Percentiles rank a stretch among this genome's conserved stretches.
These are phyloP conservation scores for Fusarium sp. DNA, from an alignment of 2,329 filamentous ascomycete genomes.

Conservation along the genomic window DNA sequence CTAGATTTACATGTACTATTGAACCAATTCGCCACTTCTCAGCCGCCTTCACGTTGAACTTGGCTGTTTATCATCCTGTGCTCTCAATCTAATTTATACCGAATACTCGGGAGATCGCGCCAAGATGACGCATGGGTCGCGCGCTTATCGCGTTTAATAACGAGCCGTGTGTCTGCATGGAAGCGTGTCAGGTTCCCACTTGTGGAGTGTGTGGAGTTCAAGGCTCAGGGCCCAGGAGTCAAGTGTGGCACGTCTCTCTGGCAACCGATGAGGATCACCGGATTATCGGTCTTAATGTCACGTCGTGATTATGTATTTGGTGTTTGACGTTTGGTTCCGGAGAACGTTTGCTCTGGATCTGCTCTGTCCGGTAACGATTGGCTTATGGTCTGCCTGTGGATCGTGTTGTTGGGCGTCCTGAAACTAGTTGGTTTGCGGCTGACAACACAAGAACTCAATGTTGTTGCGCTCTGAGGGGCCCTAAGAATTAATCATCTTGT, in stretches of 20 bases:
- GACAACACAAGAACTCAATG: neutral
- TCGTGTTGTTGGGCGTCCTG: too few relatives aligned
- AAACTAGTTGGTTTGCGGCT: neutral
- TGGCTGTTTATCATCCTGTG: neutral
- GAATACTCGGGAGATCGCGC: constrained; percentile 4
- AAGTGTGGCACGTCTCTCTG: constrained; percentile 36
- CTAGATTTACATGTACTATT: constrained; percentile 41
- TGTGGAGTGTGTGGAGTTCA: constrained; percentile 28
- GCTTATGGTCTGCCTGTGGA: neutral
- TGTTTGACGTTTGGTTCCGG: neutral
- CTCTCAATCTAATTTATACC: neutral
- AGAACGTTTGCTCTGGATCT: neutral
- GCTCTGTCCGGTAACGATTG: neutral
- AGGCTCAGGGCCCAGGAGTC: constrained; percentile 23
- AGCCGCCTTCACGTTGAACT: neutral
- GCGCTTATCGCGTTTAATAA: constrained; percentile 44
- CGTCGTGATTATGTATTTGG: constrained; percentile 2
- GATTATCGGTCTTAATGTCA: constrained; percentile 11
- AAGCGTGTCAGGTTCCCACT: constrained; percentile 6
- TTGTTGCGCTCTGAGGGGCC: neutral
- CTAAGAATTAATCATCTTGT: neutral
- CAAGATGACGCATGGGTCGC: constrained; percentile 15
- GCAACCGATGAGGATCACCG: constrained; percentile 29
- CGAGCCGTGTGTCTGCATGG: neutral
- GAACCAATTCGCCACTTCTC: constrained; percentile 31